phyloP scores from a whole-genome alignment of 805 yeast genomes.

The Saccharomycopsis capsularis region DNA sequence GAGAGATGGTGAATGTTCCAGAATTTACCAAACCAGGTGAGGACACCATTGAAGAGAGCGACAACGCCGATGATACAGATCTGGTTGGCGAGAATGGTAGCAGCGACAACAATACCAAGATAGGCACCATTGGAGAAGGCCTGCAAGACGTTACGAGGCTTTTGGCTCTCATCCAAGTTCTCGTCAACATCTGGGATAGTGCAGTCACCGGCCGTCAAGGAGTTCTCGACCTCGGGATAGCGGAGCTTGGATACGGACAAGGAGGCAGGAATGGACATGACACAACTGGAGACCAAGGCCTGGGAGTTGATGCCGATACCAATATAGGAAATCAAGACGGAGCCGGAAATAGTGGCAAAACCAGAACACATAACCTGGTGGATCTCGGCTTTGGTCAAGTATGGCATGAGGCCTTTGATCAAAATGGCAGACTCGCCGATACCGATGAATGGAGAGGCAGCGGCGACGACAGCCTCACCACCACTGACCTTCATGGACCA shows the following conservation, averaged over 20 bases:
- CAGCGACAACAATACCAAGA: conserved; percentile 51
- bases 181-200: conserved; percentile 41
- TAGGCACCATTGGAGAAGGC: conserved; percentile 54
- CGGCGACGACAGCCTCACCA: conserved; percentile 59
- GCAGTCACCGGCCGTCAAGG: conserved; percentile 43
- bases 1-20: conserved; percentile 51
- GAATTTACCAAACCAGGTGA: conserved; percentile 55
- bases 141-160: conserved; percentile 46
- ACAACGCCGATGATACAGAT: conserved; percentile 57
- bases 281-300: conserved; percentile 59
- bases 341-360: conserved; percentile 58
- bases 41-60: conserved; percentile 46
- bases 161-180: conserved; percentile 27
- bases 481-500: conserved; percentile 55
- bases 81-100: conserved; percentile 49
- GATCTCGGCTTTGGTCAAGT: conserved; percentile 51
- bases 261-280: conserved; percentile 62
- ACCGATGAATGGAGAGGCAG: conserved; percentile 62
- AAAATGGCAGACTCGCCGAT: conserved; percentile 60
- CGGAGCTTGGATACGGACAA: conserved; percentile 54
- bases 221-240: conserved; percentile 50
- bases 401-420: conserved; percentile 52
- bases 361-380: conserved; percentile 60
- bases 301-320: conserved; percentile 57
- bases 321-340: conserved; percentile 55